Percentiles rank a stretch among this genome's conserved stretches.
These are phyloP conservation scores for Sordariomycetes sp. DNA, from an alignment of 2,329 filamentous ascomycete genomes.

Conservation along the genomic window DNA sequence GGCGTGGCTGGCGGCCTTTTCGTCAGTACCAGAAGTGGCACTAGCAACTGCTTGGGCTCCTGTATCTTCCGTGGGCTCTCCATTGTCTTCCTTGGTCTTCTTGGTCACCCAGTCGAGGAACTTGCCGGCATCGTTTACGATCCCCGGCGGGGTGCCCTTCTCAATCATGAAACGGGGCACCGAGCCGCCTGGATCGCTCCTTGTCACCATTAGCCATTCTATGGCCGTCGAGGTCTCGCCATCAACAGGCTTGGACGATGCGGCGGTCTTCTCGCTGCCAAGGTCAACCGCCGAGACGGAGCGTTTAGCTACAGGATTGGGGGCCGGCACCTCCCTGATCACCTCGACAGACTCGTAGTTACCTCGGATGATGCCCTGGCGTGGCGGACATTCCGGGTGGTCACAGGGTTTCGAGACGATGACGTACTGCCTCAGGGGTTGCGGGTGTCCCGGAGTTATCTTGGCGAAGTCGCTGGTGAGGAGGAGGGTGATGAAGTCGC, in stretches of 20 bases:
- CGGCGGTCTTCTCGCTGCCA: conserved; percentile 14
- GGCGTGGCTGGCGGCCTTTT: background rate
- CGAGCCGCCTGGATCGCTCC: conserved; percentile 80
- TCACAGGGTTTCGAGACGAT: conserved; percentile 77
- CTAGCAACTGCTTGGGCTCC: background rate
- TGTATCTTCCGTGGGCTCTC: background rate
- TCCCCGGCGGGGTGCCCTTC: conserved; percentile 72
- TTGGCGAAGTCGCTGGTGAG: conserved; percentile 54
- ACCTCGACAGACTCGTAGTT: conserved; percentile 88
- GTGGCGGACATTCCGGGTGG: conserved; percentile 63
- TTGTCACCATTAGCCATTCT: conserved; percentile 90
- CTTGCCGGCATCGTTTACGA: conserved; percentile 69
- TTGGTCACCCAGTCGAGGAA: conserved; percentile 65
- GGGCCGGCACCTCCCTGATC: conserved; percentile 69
- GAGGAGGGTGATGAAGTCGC: conserved; percentile 79
- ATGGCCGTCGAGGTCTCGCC: conserved; percentile 35
- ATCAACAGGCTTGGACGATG: background rate
- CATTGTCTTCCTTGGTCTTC: conserved; percentile 13
- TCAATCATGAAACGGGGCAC: conserved; percentile 91
- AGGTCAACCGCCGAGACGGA: conserved; percentile 23
- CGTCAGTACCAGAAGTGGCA: background rate
- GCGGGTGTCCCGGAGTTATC: conserved; percentile 15
- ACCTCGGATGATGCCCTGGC: conserved; percentile 70
- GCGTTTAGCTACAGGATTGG: conserved; percentile 23
- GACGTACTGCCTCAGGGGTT: conserved; percentile 64